A percentile compares a stretch with the other conserved stretches of the same genome.
These are phyloP conservation scores for Acorus gramineus DNA, from an alignment of 106 monocot genomes.

Conservation along the genomic window DNA sequence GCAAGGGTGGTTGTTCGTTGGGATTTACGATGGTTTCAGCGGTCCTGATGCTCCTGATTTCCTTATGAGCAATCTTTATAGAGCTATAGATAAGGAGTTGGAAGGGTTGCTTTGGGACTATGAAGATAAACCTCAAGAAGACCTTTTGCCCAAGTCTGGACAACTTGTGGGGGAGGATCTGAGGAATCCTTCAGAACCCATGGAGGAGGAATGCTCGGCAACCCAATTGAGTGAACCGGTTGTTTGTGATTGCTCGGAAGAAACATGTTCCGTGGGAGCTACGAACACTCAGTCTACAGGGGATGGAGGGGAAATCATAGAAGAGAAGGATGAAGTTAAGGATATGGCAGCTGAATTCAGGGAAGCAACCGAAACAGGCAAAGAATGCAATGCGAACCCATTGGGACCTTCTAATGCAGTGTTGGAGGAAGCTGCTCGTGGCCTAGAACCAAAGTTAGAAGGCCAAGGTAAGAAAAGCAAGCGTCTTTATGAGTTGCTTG, in stretches of 20 bases:
- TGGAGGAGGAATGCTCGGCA: constrained; percentile 3
- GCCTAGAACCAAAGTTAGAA: constrained; percentile 3
- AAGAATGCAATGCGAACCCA: constrained; percentile 2
- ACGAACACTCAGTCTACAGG: background rate
- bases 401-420: background rate
- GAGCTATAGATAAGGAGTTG: constrained; percentile 85
- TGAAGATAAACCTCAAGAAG: constrained; percentile 31
- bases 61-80: constrained; percentile 87
- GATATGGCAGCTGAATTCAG: constrained; percentile 23
- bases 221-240: constrained; percentile 7
- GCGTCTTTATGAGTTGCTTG: constrained; percentile 84
- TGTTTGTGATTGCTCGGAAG: constrained; percentile 6
- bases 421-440: background rate
- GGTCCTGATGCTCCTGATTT: constrained; percentile 97
- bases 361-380: background rate
- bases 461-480: constrained; percentile 39
- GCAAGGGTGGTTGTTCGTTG: constrained; percentile 95
- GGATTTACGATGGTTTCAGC: constrained; percentile 98
- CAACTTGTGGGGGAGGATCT: constrained; percentile 10
- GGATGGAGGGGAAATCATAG: background rate
- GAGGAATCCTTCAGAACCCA: constrained; percentile 10
- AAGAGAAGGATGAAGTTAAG: constrained; percentile 4
- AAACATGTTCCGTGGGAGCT: constrained; percentile 8
- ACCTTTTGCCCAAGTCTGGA: constrained; percentile 8
- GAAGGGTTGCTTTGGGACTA: constrained; percentile 95